Evolutionary conservation across 805 yeast species (phyloP), one percentile per base, ranked within the genome.

Genomic region (Metschnikowia reukaufii): DNA sequence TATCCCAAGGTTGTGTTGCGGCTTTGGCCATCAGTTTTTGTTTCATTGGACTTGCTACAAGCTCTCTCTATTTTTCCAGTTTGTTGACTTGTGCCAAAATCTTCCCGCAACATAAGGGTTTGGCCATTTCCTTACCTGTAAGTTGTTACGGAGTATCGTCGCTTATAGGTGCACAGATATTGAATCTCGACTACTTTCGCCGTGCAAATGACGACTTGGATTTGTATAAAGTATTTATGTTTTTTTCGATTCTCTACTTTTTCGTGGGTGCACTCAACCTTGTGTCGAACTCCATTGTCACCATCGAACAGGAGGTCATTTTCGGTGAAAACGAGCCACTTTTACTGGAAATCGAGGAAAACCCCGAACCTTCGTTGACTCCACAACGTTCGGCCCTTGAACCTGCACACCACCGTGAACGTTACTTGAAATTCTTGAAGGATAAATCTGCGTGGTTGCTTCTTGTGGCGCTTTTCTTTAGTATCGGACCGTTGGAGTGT

Each of bases 41-140:
- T 31, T 57, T 79, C 40, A 78, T 86, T 48, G 94, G 94, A 0
- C 68, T 79, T 49, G 88, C 89, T 10, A 86, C 94, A 0, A 82
- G 89, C 6, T 73, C 89, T 6, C 69, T 86, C 34, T 86, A 83
- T 65, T 86, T 86, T 59, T 77, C 86, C 51, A 79, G 88, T 38
- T 67, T 86, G 51, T 65, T 86, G 25, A 86, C 95, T 1, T 88
- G 96, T 67, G 95, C 97, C 2, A 83, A 86, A 57, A 78, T 90
- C n/a, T 87, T 82, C 59, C 95, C 96, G 0, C 71, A 79, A 33
- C 74, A 76, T 39, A 87, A 88, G 49, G 85, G 96, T 2, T 65
- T 92, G 45, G 86, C 96, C 27, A 88, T 92, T 36, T 85, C 95
- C 44, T 76, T 86, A 37, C 99, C 99, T 0, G 91, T 92, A 2